A percentile compares a stretch with the other conserved stretches of the same genome.
Evolutionary conservation across 495 filamentous ascomycete genomes (phyloP).

Genomic region (Tuber calosporum): DNA sequence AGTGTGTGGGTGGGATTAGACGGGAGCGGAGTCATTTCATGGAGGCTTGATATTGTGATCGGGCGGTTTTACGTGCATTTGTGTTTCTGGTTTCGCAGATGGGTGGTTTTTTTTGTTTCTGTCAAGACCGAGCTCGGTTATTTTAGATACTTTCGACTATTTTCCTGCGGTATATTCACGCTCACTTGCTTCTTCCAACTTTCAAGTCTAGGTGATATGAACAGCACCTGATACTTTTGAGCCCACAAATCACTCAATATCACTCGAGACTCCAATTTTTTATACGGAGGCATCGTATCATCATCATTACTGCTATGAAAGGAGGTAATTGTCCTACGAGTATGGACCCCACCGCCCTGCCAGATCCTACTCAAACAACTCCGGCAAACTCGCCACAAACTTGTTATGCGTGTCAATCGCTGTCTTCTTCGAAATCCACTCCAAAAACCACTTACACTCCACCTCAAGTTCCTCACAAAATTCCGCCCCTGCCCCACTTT

Average conservation of each 20-base stretch:
- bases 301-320: not conserved
- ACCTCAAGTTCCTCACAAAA: conserved; percentile 4
- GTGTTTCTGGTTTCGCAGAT: not conserved
- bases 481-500: not conserved
- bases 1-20: not conserved
- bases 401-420: not conserved
- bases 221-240: too few relatives aligned
- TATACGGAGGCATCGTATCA: not conserved
- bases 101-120: not conserved
- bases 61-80: not conserved
- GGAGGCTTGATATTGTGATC: not conserved
- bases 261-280: not conserved
- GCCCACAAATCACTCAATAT: not conserved
- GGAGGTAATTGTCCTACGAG: not conserved
- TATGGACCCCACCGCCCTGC: not conserved
- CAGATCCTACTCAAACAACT: conserved; percentile 11
- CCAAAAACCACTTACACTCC: conserved; percentile 7
- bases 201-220: not conserved
- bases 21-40: not conserved
- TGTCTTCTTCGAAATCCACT: conserved; percentile 9
- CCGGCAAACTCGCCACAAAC: conserved; percentile 6
- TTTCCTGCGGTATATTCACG: too few relatives aligned
- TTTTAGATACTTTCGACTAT: not conserved
- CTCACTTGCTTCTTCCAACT: not conserved
- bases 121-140: not conserved